phyloP scores from a whole-genome alignment of 345 rosid genomes.

The Microcos paniculata region DNA sequence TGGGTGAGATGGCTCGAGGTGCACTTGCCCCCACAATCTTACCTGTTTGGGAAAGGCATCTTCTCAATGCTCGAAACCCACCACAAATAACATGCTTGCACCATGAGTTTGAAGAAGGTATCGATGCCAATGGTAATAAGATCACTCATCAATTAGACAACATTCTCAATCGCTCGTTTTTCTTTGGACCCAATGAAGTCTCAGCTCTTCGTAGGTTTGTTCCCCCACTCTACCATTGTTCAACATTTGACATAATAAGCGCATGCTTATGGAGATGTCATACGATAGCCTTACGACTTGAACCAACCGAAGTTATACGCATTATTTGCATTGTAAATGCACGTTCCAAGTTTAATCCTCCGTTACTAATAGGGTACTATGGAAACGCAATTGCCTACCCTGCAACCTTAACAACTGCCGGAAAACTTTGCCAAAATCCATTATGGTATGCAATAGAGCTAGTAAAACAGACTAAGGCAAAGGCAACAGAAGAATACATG shows the following conservation, averaged over 20 bases:
- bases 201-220: constrained; percentile 25
- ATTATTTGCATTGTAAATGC: constrained; percentile 28
- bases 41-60: constrained; percentile 39
- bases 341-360: constrained; percentile 22
- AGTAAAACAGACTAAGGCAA: constrained; percentile 17
- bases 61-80: constrained; percentile 23
- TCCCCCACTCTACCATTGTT: constrained; percentile 18
- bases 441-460: constrained; percentile 12
- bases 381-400: background rate
- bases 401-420: constrained; percentile 6
- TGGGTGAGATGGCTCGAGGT: constrained; percentile 24
- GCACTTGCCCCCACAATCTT: constrained; percentile 10
- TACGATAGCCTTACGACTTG: constrained; percentile 26
- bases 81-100: constrained; percentile 21
- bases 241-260: constrained; percentile 23
- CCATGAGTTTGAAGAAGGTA: constrained; percentile 17
- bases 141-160: background rate
- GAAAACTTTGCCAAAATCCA: constrained; percentile 7
- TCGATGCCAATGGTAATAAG: background rate
- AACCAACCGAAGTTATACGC: constrained; percentile 29
- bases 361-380: constrained; percentile 19
- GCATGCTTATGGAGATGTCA: constrained; percentile 40
- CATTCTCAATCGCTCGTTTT: constrained; percentile 24
- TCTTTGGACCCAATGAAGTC: constrained; percentile 26
- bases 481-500: constrained; percentile 23